Percentiles rank a stretch among this genome's conserved stretches.
These are phyloP conservation scores for Tuber brumale DNA, from an alignment of 495 filamentous ascomycete genomes.

Conservation along the genomic window DNA sequence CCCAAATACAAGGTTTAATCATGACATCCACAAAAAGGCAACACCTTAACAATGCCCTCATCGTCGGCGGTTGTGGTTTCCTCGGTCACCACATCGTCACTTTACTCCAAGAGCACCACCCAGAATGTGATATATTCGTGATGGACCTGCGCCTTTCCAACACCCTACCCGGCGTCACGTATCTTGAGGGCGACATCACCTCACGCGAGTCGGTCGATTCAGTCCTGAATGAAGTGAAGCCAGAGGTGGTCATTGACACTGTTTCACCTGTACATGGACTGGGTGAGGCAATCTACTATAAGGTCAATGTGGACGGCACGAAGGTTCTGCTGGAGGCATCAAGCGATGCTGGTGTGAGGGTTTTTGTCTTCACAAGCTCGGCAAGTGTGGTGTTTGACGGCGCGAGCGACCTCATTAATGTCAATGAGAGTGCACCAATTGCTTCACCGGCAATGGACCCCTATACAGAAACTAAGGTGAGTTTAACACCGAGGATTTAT, in stretches of 20 bases:
- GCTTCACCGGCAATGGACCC: conserved; percentile 73
- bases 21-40: conserved; percentile 26
- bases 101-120: conserved; percentile 52
- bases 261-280: conserved; percentile 64
- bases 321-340: conserved; percentile 69
- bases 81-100: conserved; percentile 64
- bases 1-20: background rate
- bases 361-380: conserved; percentile 89
- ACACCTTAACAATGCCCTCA: conserved; percentile 53
- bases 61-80: conserved; percentile 66
- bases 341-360: conserved; percentile 70
- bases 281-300: conserved; percentile 59
- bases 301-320: conserved; percentile 92
- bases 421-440: conserved; percentile 79
- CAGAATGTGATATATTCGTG: conserved; percentile 61
- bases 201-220: conserved; percentile 56
- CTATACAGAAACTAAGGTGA: conserved; percentile 82
- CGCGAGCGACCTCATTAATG: conserved; percentile 72
- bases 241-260: conserved; percentile 91
- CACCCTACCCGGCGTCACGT: conserved; percentile 64
- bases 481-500: conserved; percentile 15
- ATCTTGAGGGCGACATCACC: conserved; percentile 85
- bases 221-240: conserved; percentile 63
- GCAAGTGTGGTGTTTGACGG: conserved; percentile 82
- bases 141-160: conserved; percentile 80